Percentiles rank a stretch among this genome's conserved stretches.
phyloP scores from a whole-genome alignment of 2,329 filamentous ascomycete genomes.

The Pestalotiopsis sp. region DNA sequence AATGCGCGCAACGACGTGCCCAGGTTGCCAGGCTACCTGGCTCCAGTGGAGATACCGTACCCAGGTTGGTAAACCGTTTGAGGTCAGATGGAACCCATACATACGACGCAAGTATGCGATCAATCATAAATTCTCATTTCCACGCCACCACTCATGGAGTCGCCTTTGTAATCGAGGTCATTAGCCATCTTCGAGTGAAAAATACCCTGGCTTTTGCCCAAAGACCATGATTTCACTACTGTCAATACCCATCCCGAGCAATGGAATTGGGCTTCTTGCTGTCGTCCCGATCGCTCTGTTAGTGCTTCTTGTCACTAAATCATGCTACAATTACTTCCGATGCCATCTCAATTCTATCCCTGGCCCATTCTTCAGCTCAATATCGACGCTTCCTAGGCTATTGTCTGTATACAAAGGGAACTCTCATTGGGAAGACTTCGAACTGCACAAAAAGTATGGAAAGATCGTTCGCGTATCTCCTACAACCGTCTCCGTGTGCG shows the following conservation, averaged over 20 bases:
- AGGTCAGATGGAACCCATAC: background rate
- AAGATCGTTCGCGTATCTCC: conserved; percentile 12
- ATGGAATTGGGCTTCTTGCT: background rate
- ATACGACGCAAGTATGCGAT: background rate
- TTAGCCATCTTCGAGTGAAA: background rate
- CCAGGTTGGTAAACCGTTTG: background rate
- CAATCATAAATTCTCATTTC: background rate
- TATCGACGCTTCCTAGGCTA: conserved; percentile 1
- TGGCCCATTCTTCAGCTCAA: conserved; percentile 3
- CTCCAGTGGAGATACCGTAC: background rate
- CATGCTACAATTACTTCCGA: background rate
- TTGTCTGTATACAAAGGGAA: conserved; percentile 10
- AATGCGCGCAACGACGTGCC: background rate
- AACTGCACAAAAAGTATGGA: conserved; percentile 10
- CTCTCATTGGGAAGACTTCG: conserved; percentile 10
- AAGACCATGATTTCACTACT: background rate
- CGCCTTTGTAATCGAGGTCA: background rate
- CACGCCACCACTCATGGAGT: background rate
- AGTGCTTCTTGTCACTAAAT: background rate
- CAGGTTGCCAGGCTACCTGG: no score
- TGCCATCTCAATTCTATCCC: background rate
- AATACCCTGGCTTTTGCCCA: background rate
- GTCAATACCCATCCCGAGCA: background rate
- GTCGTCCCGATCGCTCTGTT: background rate
- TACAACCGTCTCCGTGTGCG: conserved; percentile 3